Conservation (phyloP, 805 yeast species). For the Jamesozyma gamospora region DNA sequence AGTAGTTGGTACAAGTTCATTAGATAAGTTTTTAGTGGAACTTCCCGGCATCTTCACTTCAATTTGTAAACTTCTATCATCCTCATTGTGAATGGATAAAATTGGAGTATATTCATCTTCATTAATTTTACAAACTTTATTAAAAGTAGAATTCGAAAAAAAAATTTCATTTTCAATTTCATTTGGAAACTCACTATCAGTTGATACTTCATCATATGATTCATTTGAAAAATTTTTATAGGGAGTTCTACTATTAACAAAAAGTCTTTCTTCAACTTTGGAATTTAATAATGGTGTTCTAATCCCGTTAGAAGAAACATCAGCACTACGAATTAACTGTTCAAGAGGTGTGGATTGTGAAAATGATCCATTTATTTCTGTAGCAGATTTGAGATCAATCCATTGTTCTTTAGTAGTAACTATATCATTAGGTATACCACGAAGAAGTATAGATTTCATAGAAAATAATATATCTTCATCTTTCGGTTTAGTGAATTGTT, state of each 20-base stretch:
- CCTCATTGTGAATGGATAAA: not conserved
- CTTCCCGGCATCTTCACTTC: not conserved
- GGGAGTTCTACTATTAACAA: not conserved
- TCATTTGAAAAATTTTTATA: not conserved
- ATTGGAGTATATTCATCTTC: not conserved
- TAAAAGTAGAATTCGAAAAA: not conserved
- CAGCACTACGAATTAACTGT: constrained; percentile 24
- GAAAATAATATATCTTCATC: constrained; percentile 24
- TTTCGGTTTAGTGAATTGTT: constrained; percentile 15
- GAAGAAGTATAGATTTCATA: constrained; percentile 14
- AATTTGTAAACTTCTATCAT: not conserved
- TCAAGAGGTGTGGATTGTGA: constrained; percentile 21
- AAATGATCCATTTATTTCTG: not conserved
- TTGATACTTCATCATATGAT: not conserved
- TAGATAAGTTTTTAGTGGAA: too few relatives aligned
- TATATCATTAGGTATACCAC: not conserved
- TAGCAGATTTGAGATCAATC: constrained; percentile 11
- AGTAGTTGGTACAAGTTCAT: not conserved
- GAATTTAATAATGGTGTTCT: constrained; percentile 7
- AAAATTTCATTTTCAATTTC: not conserved
- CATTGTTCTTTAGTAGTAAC: constrained; percentile 12
- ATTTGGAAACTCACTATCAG: not conserved
- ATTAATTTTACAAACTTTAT: not conserved
- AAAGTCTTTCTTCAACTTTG: not conserved
- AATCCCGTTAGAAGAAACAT: constrained; percentile 23